Conservation (phyloP, 805 yeast species). For the Myxozyma monticola region DNA sequence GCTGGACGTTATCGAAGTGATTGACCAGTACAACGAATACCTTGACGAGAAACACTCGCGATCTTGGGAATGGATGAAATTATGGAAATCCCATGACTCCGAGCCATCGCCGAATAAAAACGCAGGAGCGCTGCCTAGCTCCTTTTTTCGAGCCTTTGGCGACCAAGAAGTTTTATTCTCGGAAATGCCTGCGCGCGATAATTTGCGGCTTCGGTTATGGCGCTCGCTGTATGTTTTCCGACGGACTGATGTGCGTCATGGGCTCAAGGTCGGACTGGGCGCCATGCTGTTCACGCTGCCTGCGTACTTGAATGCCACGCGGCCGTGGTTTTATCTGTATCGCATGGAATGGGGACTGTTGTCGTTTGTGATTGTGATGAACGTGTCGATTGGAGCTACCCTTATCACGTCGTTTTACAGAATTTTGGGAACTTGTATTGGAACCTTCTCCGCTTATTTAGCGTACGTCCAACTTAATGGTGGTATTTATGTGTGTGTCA, state of each 20-base stretch:
- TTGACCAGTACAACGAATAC: constrained; percentile 5
- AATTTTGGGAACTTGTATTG: constrained; percentile 70
- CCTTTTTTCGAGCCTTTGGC: no score
- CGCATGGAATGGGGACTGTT: constrained; percentile 83
- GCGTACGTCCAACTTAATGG: constrained; percentile 33
- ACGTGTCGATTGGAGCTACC: constrained; percentile 81
- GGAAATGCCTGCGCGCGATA: constrained; percentile 3
- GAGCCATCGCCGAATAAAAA: no score
- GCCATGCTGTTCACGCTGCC: constrained; percentile 64
- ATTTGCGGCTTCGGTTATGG: constrained; percentile 40
- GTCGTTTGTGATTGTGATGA: constrained; percentile 82
- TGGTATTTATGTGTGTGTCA: no score
- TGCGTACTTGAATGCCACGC: constrained; percentile 62
- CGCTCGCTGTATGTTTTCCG: constrained; percentile 50
- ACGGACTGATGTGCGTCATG: constrained; percentile 74
- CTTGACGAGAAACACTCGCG: background rate
- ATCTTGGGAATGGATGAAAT: constrained; percentile 10
- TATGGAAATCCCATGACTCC: background rate
- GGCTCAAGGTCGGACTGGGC: constrained; percentile 76
- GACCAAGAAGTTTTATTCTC: no score
- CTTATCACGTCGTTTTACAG: constrained; percentile 63
- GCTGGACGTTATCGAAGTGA: constrained; percentile 22
- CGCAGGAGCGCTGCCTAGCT: no score
- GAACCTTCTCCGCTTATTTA: constrained; percentile 61
- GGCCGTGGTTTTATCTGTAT: constrained; percentile 59